Evolutionary conservation across 2,329 filamentous ascomycete genomes (phyloP).

Genomic region (Cercospora zeina): DNA sequence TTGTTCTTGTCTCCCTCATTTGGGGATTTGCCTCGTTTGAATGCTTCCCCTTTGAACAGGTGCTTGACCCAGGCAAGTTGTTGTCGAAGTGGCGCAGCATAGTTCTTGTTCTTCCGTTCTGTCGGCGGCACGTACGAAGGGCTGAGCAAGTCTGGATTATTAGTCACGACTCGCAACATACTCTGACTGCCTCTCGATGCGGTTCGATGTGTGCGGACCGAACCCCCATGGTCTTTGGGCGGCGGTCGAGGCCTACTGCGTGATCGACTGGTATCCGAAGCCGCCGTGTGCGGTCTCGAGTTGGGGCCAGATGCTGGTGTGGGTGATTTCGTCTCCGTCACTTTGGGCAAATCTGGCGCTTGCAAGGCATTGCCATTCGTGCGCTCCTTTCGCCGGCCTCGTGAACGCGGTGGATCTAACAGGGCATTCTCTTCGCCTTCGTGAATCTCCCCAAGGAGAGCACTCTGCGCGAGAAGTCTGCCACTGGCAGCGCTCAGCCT

Average conservation of each 20-base stretch:
- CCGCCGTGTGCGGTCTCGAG: constrained; percentile 49
- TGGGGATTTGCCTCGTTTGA: constrained; percentile 63
- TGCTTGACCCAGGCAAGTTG: constrained; percentile 69
- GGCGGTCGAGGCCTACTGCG: constrained; percentile 76
- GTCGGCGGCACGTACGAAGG: constrained; percentile 50
- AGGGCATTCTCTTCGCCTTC: constrained; percentile 63
- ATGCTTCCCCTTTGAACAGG: constrained; percentile 66
- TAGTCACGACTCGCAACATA: constrained; percentile 80
- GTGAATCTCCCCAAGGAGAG: constrained; percentile 73
- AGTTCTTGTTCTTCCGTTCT: constrained; percentile 54
- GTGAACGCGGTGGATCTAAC: constrained; percentile 62
- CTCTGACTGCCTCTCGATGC: constrained; percentile 61
- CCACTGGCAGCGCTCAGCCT: constrained; percentile 88
- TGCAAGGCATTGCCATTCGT: constrained; percentile 42
- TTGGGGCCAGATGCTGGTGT: constrained; percentile 42
- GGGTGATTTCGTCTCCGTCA: constrained; percentile 63
- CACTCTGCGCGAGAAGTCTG: constrained; percentile 71
- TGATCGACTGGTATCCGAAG: constrained; percentile 62
- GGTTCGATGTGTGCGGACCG: constrained; percentile 57
- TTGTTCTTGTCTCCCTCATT: constrained; percentile 30
- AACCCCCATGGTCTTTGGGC: constrained; percentile 71
- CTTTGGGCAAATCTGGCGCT: constrained; percentile 72
- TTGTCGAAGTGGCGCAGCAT: constrained; percentile 64
- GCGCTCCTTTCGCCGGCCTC: constrained; percentile 76
- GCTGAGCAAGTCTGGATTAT: constrained; percentile 62